These are phyloP conservation scores for Penicillium sp. DNA, from an alignment of 2,329 filamentous ascomycete genomes.

Conservation along the genomic window DNA sequence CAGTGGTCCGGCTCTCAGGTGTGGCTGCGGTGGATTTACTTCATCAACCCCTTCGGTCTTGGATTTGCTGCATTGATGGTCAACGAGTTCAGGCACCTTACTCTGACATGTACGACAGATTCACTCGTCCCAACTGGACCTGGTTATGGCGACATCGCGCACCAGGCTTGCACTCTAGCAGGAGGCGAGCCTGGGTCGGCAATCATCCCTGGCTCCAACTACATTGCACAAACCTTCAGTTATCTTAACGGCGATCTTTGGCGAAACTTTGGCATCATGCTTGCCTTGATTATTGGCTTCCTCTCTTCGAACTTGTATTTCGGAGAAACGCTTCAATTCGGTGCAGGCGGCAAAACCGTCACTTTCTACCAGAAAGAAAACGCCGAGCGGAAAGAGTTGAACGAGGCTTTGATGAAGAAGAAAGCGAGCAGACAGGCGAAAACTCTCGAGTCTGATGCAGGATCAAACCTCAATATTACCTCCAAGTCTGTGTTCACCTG, in stretches of 20 bases:
- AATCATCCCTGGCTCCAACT: conserved; percentile 63
- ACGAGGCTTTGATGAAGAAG: conserved; percentile 40
- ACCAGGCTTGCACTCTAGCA: conserved; percentile 78
- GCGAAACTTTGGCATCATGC: conserved; percentile 53
- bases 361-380: conserved; percentile 44
- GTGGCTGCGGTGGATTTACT: conserved; percentile 79
- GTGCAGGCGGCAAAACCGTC: conserved; percentile 42
- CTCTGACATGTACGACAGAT: conserved; percentile 65
- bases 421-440: conserved; percentile 38
- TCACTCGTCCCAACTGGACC: conserved; percentile 70
- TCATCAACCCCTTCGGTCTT: conserved; percentile 71
- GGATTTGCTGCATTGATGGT: conserved; percentile 78
- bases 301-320: conserved; percentile 39
- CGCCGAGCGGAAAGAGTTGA: conserved; percentile 37
- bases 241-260: conserved; percentile 69
- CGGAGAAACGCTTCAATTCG: conserved; percentile 40
- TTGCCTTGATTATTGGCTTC: conserved; percentile 37
- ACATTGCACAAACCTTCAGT: conserved; percentile 66
- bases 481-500: conserved; percentile 58
- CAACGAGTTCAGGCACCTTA: conserved; percentile 73
- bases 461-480: conserved; percentile 50
- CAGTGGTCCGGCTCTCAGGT: conserved; percentile 72
- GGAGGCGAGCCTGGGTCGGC: conserved; percentile 67
- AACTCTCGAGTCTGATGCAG: conserved; percentile 33
- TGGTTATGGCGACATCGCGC: conserved; percentile 66